Evolutionary conservation across 192 early-diverging fungal species (phyloP).

Genomic region (Funneliformis mosseae): DNA sequence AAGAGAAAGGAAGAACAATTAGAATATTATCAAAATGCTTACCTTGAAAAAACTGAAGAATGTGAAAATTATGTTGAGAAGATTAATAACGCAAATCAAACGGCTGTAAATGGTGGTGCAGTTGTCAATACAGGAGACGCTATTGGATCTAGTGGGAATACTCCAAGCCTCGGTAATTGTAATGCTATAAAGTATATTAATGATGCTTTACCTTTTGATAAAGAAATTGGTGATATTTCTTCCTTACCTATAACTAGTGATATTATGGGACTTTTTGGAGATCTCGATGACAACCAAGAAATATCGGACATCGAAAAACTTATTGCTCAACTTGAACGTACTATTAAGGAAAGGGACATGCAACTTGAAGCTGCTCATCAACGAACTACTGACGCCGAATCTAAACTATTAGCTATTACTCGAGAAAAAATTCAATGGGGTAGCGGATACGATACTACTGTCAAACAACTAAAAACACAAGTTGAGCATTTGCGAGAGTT

Average conservation of each 20-base stretch:
- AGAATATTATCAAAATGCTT: slow-evolving; percentile 36
- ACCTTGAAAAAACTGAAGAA: slow-evolving; percentile 32
- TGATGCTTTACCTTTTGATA: neutral
- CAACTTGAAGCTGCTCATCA: slow-evolving; percentile 28
- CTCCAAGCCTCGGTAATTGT: neutral
- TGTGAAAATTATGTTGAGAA: slow-evolving; percentile 16
- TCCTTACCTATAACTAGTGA: slow-evolving; percentile 31
- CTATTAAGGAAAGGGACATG: slow-evolving; percentile 28
- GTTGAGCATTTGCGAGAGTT: slow-evolving; percentile 26
- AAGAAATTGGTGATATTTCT: slow-evolving; percentile 9
- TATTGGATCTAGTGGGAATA: neutral
- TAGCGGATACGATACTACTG: slow-evolving; percentile 17
- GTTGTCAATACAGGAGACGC: neutral
- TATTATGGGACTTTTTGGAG: slow-evolving; percentile 27
- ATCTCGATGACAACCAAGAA: slow-evolving; percentile 3
- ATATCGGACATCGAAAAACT: slow-evolving; percentile 28
- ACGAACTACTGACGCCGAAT: slow-evolving; percentile 18
- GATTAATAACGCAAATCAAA: neutral
- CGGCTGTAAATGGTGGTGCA: neutral
- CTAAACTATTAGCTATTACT: slow-evolving; percentile 20
- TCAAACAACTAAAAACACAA: slow-evolving; percentile 18
- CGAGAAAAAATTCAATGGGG: slow-evolving; percentile 29
- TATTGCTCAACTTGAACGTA: slow-evolving; percentile 28
- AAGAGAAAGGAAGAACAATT: slow-evolving; percentile 32
- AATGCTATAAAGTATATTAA: neutral